Percentiles rank a stretch among this genome's conserved stretches.
These are phyloP conservation scores for Endoconidiophora laricicola DNA, from an alignment of 2,329 filamentous ascomycete genomes.

Conservation along the genomic window DNA sequence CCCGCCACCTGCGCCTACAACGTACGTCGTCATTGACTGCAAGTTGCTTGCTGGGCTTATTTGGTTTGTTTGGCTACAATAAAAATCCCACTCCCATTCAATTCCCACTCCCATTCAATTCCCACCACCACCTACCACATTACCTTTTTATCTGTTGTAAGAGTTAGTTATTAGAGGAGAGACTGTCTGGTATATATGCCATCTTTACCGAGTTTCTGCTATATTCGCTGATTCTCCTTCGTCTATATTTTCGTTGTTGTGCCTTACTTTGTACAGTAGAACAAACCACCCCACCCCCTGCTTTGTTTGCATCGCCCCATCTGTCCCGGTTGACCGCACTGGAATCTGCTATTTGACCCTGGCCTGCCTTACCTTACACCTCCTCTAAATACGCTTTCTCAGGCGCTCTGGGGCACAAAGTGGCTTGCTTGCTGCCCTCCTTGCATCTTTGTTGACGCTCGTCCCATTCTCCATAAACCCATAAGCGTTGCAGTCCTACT, in stretches of 20 bases:
- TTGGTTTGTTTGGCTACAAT: not conserved
- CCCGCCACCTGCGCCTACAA: slow-evolving; percentile 7
- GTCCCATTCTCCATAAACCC: slow-evolving; percentile 6
- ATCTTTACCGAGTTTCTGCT: no score
- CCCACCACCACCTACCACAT: not conserved
- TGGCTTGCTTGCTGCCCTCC: slow-evolving; percentile 12
- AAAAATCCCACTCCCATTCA: not conserved
- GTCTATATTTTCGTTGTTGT: no score
- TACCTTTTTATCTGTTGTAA: not conserved
- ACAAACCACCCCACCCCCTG: not conserved
- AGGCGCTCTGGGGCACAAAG: slow-evolving; percentile 1
- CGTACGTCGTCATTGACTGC: slow-evolving; percentile 7
- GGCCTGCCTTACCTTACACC: not conserved
- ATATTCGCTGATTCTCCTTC: no score
- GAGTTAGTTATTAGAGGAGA: not conserved
- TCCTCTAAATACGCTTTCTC: slow-evolving; percentile 1
- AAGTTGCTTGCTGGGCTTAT: not conserved
- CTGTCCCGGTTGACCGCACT: not conserved
- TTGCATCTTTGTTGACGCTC: slow-evolving; percentile 1
- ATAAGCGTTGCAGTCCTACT: slow-evolving; percentile 8
- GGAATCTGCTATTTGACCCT: slow-evolving; percentile 7
- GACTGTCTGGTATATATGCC: no score
- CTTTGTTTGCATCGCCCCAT: not conserved
- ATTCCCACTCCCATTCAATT: not conserved
- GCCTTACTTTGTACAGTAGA: no score